Base-by-base conservation (phyloP, 164 flowering plant genomes). In the Nymphaea thermarum region DNA sequence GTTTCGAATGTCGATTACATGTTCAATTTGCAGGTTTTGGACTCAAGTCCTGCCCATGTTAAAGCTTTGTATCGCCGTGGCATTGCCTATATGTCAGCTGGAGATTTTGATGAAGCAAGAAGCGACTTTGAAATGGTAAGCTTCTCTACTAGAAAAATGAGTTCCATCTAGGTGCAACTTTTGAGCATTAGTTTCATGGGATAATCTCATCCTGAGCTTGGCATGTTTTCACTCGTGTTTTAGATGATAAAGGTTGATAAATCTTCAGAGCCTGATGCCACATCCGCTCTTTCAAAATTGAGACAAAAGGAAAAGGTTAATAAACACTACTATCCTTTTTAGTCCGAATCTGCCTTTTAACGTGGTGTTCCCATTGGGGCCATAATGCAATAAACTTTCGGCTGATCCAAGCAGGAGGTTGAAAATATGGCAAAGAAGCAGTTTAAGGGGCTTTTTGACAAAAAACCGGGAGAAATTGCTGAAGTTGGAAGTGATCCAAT, bases 61-160 rank as follows among this genome's bases (percentile, higher is more conserved):
- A 95, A 95, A 82, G 99, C 89, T 73, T 81, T 95, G 10, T 95
- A 95, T 74, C 91, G 98, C 17, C 96, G 98, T 74, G 99, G 98
- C 75, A 87, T 92, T 93, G 98, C 98, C 43, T 84, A 84, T 82
- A 85, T 92, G 93, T 75, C 83, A 53, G 85, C 75, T 66, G 99
- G 94, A 81, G 98, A 95, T 71, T 95, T 86, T 72, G 90, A 90
- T 68, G 96, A 95, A 77, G 98, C 99, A 69, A 85, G 84, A 78
- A 76, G 7, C 62, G 96, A 47, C 55, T 47, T 47, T 47, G 55
- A 47, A 47, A 47, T 47, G 55, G 55, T 47, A 47, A 4, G 11
- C 55, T 3, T 47, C 36, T 25, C 36, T 25, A 25, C 36, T 25
- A 25, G 36, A 25, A 25, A 25, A 25, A 25, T 25, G 36, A 25